These are phyloP conservation scores for Phytophthora pluvialis DNA, from an alignment of 352 stramenopile species.

Conservation along the genomic window DNA sequence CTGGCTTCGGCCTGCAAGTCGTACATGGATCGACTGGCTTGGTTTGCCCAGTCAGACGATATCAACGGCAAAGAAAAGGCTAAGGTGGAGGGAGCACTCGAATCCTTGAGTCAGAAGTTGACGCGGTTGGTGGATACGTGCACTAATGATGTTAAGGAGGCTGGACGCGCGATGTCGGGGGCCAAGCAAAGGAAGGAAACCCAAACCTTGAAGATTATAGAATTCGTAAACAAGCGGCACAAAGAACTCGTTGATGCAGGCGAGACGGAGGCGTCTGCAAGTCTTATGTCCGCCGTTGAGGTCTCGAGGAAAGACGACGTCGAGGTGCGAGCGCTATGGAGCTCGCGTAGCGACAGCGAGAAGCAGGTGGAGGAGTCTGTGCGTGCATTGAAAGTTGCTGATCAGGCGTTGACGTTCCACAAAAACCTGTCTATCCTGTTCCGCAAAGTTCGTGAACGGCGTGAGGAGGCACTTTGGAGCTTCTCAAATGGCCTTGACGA, in stretches of 20 bases:
- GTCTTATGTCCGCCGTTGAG: slow-evolving; percentile 40
- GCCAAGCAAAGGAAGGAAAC: slow-evolving; percentile 39
- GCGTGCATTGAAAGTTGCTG: slow-evolving; percentile 22
- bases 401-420: slow-evolving; percentile 41
- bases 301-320: slow-evolving; percentile 44
- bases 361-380: slow-evolving; percentile 24
- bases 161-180: slow-evolving; percentile 30
- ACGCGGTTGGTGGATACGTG: slow-evolving; percentile 19
- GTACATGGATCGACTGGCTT: slow-evolving; percentile 49
- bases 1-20: slow-evolving; percentile 47
- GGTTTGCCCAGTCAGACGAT: slow-evolving; percentile 30
- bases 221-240: slow-evolving; percentile 39
- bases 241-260: slow-evolving; percentile 36
- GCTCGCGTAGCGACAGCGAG: slow-evolving; percentile 35
- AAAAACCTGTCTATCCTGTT: slow-evolving; percentile 43
- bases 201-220: slow-evolving; percentile 37
- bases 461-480: slow-evolving; percentile 34
- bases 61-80: slow-evolving; percentile 23
- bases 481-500: slow-evolving; percentile 37
- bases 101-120: slow-evolving; percentile 37
- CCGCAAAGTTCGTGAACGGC: slow-evolving; percentile 35
- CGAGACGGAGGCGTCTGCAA: slow-evolving; percentile 43
- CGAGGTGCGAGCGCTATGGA: slow-evolving; percentile 42
- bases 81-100: slow-evolving; percentile 29
- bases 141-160: slow-evolving; percentile 30